Base-by-base conservation (phyloP, 2,329 filamentous ascomycete species). In the Colletotrichum coccodes region DNA sequence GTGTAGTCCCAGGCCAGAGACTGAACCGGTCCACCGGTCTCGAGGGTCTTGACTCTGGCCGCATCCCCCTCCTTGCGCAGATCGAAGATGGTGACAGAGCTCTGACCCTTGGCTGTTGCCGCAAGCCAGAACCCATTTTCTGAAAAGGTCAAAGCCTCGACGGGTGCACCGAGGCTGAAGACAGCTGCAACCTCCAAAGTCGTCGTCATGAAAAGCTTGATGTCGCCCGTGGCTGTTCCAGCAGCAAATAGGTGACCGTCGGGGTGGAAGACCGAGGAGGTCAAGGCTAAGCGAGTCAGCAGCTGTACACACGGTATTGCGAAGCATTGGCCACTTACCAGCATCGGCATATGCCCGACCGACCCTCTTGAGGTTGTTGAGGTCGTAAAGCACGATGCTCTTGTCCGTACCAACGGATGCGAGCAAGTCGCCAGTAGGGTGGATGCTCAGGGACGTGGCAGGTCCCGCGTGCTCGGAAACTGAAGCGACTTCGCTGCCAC, bases 71-170 rank as follows among this genome's bases (percentile, higher is more conserved):
- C 90, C 82, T 97, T 98, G 74, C 96, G 91, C 70, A 99, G 86
- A 79, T 98, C 95, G 85, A 97, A 98, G 62, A 98, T 90, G 11
- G 93, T 93, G 42, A 97, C 91, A 28, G 86, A 91, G 26, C 90
- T 92, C 72, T 94, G 93, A 34, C 90, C 91, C 79, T 94, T 91
- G 67, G 92, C 90, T 8, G 91, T 91, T 6, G 94, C 92, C 1
- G 95, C 95, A 72, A 99, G 91, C 94, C 95, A 98, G 75, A 93
- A 97, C 28, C 96, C 96, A 74, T 99, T 99, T 80, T 99, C 96
- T 0, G 95, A 98, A 81, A 99, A 99, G 67, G 88, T 86, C 46
- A 99, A 83, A 12, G 90, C 89, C 74, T 93, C 89, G 3, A 98
- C 87, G 0, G 94, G 90, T 0, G 90, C 89, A 8, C 87, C 89